phyloP scores from a whole-genome alignment of 1,284 basidiomycete species.

The Papiliotrema fonsecae region DNA sequence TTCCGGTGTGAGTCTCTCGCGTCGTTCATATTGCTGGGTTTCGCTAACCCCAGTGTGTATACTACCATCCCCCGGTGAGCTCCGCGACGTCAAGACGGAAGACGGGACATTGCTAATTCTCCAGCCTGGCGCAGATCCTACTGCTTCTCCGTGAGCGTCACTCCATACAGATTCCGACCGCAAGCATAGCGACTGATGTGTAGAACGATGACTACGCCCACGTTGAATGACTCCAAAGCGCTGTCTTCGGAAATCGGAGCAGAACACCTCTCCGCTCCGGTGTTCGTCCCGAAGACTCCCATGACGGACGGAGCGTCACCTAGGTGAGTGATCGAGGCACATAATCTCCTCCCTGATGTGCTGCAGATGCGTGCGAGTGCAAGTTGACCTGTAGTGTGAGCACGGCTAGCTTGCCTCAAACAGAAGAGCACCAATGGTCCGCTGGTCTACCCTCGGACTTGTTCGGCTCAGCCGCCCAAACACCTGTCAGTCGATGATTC shows the following conservation, averaged over 20 bases:
- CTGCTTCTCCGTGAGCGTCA: background rate
- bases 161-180: too few relatives aligned
- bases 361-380: background rate
- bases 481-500: too few relatives aligned
- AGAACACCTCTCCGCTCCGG: conserved; percentile 56
- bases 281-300: conserved; percentile 72
- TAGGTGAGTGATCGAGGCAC: conserved; percentile 13
- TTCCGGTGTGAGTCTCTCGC: conserved; percentile 55
- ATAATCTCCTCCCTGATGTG: too few relatives aligned
- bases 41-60: conserved; percentile 55
- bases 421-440: too few relatives aligned
- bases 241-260: conserved; percentile 50
- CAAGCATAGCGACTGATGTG: background rate
- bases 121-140: conserved; percentile 7
- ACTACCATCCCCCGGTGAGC: conserved; percentile 70
- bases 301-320: conserved; percentile 20
- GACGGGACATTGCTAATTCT: too few relatives aligned
- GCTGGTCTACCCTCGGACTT: too few relatives aligned
- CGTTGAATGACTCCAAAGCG: conserved; percentile 3
- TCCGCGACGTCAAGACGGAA: background rate
- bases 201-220: conserved; percentile 4
- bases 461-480: too few relatives aligned
- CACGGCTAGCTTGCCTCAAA: too few relatives aligned
- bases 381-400: background rate
- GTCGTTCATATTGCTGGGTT: background rate